Evolutionary conservation across 2,329 filamentous ascomycete genomes (phyloP), one percentile per base, ranked within the genome.

Genomic region (Periconia sp.): DNA sequence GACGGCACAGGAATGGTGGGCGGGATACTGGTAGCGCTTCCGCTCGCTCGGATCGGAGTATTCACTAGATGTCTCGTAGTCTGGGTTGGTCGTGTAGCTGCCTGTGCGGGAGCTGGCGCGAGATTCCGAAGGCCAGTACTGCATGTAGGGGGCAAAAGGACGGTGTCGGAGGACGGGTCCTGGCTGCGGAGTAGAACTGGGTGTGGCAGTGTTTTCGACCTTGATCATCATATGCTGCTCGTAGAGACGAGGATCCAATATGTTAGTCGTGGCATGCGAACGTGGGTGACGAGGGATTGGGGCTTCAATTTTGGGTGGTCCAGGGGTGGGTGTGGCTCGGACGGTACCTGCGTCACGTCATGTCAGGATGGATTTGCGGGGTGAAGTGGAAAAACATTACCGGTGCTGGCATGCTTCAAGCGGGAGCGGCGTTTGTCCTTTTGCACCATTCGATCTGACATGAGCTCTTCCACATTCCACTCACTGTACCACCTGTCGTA

Each of bases 401-500:
- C 64, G 15, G 33, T n/a, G 15, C 33, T n/a, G 53, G 63, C 44
- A 41, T 66, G 60, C 43, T 63, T 72, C 33, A 71, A 54, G 46
- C 74, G 67, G 62, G 77, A 72, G 62, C 84, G 84, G 70, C 86
- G 91, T 66, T 82, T 80, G 65, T 92, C 87, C 71, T 94, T 96
- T 53, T 86, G 82, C 47, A 81, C 83, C 80, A 95, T 85, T 20
- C 93, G 84, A 55, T 93, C 88, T 3, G 90, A 86, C 62, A 97
- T 84, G 53, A 96, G 77, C 46, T 80, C 79, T 57, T 90, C 85
- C 52, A 97, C 84, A 31, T 83, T 82, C 74, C 92, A 84, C 27
- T 81, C 77, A 15, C 82, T 79, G 68, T 92, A 95, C 93, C 93
- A 97, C 35, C 78, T 76, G 52, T 95, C 86, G 68, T 91, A 97